Evolutionary conservation across 306 rosid species (phyloP), one percentile per base, ranked within the genome.

Genomic region (Rubus parviflorus): DNA sequence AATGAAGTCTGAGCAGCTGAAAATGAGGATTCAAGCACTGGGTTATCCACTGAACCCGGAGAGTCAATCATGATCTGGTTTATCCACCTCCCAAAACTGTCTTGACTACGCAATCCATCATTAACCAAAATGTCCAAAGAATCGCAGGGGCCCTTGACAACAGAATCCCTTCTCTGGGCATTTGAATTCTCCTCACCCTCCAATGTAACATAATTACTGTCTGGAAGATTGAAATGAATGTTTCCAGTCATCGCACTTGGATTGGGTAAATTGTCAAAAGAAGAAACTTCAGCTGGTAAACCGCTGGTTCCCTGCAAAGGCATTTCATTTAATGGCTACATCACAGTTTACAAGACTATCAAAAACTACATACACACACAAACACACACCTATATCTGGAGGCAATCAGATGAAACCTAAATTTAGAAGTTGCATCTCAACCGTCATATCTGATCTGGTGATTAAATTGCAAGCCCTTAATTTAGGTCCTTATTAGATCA

Each of bases 41-140:
- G 79, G 68, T 83, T 90, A 69, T 85, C 87, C 46, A 66, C 82
- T 70, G 96, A 87, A 75, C 86, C 85, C 1, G 93, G 78, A 67
- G 96, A 85, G 58, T 88, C 94, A 19, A 80, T 77, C 75, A 89
- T 80, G 11, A 96, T 78, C 56, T 85, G 51, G 72, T 80, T 88
- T 76, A 91, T 81, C 97, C 98, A 96, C 85, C 83, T 88, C 81
- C 97, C 97, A 77, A 96, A 92, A 84, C 97, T 96, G 82, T 86
- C 94, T 92, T 91, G 97, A 76, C 90, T 88, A 70, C 84, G 89
- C 90, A 95, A 84, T 78, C 85, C 83, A 25, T 73, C 86, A 81
- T 81, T 78, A 68, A 74, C 85, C 82, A 76, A 74, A 73, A 69
- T 73, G 56, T 82, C 77, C 74, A 40, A 47, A 54, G 88, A 85